These are phyloP conservation scores for Phytophthora vignae DNA, from an alignment of 352 stramenopile species.

Conservation along the genomic window DNA sequence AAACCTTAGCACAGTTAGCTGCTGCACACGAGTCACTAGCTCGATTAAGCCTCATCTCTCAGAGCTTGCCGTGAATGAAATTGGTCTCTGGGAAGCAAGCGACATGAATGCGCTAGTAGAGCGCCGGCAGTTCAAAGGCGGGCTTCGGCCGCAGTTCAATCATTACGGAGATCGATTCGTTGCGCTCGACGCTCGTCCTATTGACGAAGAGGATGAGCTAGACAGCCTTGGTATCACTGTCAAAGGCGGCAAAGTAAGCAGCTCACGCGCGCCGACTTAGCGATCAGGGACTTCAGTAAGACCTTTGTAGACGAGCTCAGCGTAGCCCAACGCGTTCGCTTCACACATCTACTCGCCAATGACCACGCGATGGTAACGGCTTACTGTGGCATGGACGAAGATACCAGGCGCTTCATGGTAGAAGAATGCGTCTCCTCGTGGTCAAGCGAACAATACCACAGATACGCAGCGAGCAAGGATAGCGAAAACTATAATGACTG, in stretches of 20 bases:
- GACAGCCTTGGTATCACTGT: constrained; percentile 38
- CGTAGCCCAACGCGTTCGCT: not conserved
- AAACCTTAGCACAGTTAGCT: not conserved
- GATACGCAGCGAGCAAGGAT: too few relatives aligned
- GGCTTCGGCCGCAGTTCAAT: constrained; percentile 74
- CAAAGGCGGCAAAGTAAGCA: constrained; percentile 31
- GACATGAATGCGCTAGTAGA: constrained; percentile 56
- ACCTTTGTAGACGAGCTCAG: not conserved
- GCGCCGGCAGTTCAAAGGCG: constrained; percentile 72
- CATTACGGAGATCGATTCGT: constrained; percentile 82
- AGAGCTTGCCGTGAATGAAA: constrained; percentile 59
- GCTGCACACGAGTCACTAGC: not conserved
- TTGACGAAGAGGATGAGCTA: constrained; percentile 43
- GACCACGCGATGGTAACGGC: not conserved
- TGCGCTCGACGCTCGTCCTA: constrained; percentile 59
- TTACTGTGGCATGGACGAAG: not conserved
- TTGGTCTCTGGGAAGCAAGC: constrained; percentile 81
- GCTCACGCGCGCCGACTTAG: not conserved
- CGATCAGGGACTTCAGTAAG: not conserved
- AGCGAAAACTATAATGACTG: too few relatives aligned
- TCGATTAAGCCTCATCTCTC: constrained; percentile 28
- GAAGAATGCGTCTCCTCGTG: not conserved
- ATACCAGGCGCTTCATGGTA: not conserved
- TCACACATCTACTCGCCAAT: not conserved
- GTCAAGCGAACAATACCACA: too few relatives aligned